Evolutionary conservation across 1,139 yeast genomes (phyloP).

Genomic region (Starmera stellimalicola): DNA sequence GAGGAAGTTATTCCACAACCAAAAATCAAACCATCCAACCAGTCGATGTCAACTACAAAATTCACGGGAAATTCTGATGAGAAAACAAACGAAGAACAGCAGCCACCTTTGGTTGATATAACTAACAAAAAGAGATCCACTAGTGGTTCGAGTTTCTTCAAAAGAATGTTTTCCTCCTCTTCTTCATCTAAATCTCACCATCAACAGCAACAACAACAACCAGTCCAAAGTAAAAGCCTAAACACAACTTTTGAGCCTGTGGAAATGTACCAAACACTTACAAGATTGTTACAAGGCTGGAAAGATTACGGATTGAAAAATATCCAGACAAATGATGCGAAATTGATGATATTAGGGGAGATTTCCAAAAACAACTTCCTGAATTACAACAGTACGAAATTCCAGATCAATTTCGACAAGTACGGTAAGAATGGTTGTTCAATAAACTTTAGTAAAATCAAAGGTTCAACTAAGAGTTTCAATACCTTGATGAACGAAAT

Average conservation of each 20-base stretch:
- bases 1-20: too few species aligned
- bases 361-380: slow-evolving; percentile 53
- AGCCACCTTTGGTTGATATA: slow-evolving; percentile 12
- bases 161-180: slow-evolving; percentile 22
- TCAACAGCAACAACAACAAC: slow-evolving; percentile 22
- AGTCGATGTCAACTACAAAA: slow-evolving; percentile 11
- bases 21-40: slow-evolving; percentile 19
- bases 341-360: slow-evolving; percentile 44
- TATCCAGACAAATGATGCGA: slow-evolving; percentile 36
- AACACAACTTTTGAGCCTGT: slow-evolving; percentile 22
- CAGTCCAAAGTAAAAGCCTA: slow-evolving; percentile 11
- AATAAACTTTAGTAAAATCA: slow-evolving; percentile 44
- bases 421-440: slow-evolving; percentile 29
- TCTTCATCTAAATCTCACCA: slow-evolving; percentile 34
- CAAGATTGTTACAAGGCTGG: slow-evolving; percentile 59
- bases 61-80: slow-evolving; percentile 3
- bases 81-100: not conserved
- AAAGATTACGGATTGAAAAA: slow-evolving; percentile 59
- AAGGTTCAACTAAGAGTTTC: slow-evolving; percentile 66
- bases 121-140: slow-evolving; percentile 13
- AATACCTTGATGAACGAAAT: slow-evolving; percentile 43
- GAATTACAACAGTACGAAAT: slow-evolving; percentile 55
- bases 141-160: slow-evolving; percentile 32
- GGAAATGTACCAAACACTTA: slow-evolving; percentile 57
- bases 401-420: slow-evolving; percentile 42